These are phyloP conservation scores for Lathyrus sativus DNA, from an alignment of 306 rosid species.

Conservation along the genomic window DNA sequence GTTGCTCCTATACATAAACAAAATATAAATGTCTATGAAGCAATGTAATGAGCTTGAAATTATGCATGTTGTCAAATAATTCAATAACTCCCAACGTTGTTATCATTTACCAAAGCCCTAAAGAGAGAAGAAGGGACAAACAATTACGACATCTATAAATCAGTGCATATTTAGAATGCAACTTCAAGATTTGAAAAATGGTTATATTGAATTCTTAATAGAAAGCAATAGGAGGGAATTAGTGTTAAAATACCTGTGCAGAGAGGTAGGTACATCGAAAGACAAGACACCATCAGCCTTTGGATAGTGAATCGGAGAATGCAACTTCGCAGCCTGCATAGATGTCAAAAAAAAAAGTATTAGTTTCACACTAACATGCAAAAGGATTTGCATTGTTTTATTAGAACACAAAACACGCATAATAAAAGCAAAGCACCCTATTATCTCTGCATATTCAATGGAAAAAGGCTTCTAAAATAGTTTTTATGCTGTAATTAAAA, in stretches of 20 bases:
- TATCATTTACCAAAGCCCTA: constrained; percentile 1
- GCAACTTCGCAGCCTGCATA: constrained; percentile 62
- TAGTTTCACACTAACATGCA: neutral
- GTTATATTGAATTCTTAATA: constrained; percentile 29
- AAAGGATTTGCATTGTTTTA: constrained; percentile 11
- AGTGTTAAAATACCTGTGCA: constrained; percentile 73
- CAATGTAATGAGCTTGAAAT: constrained; percentile 33
- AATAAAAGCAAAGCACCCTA: constrained; percentile 20
- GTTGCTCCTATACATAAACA: constrained; percentile 69
- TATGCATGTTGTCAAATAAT: constrained; percentile 6
- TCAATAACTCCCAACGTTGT: constrained; percentile 1
- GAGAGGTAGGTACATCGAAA: constrained; percentile 84
- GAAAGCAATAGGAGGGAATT: constrained; percentile 30
- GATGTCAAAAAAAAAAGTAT: constrained; percentile 29
- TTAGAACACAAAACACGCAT: constrained; percentile 7
- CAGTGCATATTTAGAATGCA: neutral
- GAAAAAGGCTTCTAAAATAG: constrained; percentile 10
- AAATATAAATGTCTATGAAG: constrained; percentile 33
- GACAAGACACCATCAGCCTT: constrained; percentile 84
- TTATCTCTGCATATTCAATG: constrained; percentile 12
- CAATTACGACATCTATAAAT: neutral
- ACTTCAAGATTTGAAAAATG: constrained; percentile 3
- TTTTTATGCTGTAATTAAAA: neutral
- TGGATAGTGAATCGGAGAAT: constrained; percentile 79
- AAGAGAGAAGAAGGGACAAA: neutral